A percentile compares a stretch with the other conserved stretches of the same genome.
Conservation (phyloP, 2,329 filamentous ascomycete genomes). For the Fusarium sp. region DNA sequence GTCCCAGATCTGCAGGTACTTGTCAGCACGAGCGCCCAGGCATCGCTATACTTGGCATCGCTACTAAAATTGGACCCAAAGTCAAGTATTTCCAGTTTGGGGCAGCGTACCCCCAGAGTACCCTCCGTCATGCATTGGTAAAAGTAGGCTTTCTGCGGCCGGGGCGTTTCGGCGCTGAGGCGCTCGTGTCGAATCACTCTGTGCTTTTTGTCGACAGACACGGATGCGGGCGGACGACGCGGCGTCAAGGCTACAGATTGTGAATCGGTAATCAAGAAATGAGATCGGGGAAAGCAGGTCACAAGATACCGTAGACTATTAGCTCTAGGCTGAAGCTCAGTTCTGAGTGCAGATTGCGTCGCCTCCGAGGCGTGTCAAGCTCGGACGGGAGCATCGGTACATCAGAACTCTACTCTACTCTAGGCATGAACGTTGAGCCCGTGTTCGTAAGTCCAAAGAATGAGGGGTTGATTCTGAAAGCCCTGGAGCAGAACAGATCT, state of each 20-base stretch:
- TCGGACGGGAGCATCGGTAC: background rate
- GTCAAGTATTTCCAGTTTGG: conserved; percentile 5
- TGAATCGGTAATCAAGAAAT: background rate
- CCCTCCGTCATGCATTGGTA: conserved; percentile 17
- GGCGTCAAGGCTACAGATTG: conserved; percentile 13
- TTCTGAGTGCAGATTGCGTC: background rate
- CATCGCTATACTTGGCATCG: background rate
- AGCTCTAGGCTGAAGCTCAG: background rate
- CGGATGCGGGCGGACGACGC: conserved; percentile 15
- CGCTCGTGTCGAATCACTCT: conserved; percentile 29
- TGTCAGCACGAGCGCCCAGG: conserved; percentile 10
- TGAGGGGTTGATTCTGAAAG: background rate
- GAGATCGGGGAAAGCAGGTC: background rate
- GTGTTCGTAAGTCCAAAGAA: background rate
- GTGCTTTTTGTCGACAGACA: conserved; percentile 25
- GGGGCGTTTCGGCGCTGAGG: conserved; percentile 36
- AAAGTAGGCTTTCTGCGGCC: background rate
- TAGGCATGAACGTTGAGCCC: background rate
- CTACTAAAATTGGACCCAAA: background rate
- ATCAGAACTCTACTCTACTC: background rate
- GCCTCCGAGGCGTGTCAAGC: background rate
- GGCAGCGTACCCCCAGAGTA: background rate
- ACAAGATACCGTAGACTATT: background rate
- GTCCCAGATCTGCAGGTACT: conserved; percentile 41
- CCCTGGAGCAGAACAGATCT: background rate